Percentiles rank a stretch among this genome's conserved stretches.
phyloP scores from a whole-genome alignment of 768 basidiomycete genomes.

The Mycena leptocephala region DNA sequence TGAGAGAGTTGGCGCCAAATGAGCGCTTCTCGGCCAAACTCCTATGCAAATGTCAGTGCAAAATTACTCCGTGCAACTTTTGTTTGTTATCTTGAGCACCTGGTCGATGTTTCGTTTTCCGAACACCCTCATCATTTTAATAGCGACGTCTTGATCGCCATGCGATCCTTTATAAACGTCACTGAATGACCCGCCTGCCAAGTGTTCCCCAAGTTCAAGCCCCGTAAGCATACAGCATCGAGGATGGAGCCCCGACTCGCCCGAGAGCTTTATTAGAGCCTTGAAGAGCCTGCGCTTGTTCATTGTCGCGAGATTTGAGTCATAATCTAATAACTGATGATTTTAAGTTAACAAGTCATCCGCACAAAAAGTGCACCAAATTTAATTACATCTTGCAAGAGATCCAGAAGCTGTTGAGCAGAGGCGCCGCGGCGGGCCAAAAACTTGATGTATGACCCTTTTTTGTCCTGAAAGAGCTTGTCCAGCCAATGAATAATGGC shows the following conservation, averaged over 20 bases:
- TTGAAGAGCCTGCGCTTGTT: neutral
- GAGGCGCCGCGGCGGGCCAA: too few species aligned
- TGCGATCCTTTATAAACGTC: too few species aligned
- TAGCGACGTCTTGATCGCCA: constrained; percentile 18
- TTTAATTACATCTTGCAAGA: too few species aligned
- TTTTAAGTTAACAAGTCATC: too few species aligned
- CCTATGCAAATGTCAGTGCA: constrained; percentile 6
- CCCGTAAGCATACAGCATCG: constrained; percentile 18
- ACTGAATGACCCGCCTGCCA: too few species aligned
- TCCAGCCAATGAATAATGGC: too few species aligned
- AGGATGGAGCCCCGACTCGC: constrained; percentile 13
- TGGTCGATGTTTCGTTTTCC: constrained; percentile 7
- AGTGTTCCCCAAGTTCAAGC: too few species aligned
- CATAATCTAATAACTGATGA: constrained; percentile 28
- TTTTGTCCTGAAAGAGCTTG: too few species aligned
- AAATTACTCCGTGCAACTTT: too few species aligned
- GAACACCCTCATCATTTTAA: constrained; percentile 33
- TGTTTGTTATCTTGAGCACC: constrained; percentile 12
- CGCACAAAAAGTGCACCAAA: too few species aligned
- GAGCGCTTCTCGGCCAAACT: constrained; percentile 36
- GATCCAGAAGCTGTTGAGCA: too few species aligned
- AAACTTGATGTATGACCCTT: too few species aligned
- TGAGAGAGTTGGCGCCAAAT: constrained; percentile 37
- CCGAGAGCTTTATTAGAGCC: constrained; percentile 22
- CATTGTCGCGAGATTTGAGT: neutral